These are phyloP conservation scores for Aspergillus sp. DNA, from an alignment of 2,329 filamentous ascomycete species.

Conservation along the genomic window DNA sequence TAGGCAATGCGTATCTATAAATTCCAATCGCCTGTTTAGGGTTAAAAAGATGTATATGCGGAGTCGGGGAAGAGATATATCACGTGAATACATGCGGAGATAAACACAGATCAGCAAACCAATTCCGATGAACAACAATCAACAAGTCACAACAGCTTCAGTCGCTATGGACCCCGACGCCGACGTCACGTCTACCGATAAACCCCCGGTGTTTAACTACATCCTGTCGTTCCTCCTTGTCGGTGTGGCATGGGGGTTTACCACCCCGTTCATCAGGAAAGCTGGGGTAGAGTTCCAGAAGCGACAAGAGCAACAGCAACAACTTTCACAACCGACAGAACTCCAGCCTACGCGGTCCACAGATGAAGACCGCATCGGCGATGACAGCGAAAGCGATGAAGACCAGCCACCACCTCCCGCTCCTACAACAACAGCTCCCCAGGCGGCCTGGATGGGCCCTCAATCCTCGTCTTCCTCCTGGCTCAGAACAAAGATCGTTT, in stretches of 20 bases:
- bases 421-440: background rate
- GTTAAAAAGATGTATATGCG: background rate
- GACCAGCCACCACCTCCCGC: slow-evolving; percentile 6
- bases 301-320: slow-evolving; percentile 39
- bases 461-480: slow-evolving; percentile 46
- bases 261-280: slow-evolving; percentile 85
- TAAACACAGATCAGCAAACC: background rate
- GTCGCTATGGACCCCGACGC: slow-evolving; percentile 34
- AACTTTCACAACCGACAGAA: slow-evolving; percentile 12
- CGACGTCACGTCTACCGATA: slow-evolving; percentile 24
- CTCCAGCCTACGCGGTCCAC: background rate
- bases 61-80: background rate
- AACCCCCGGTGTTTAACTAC: slow-evolving; percentile 67
- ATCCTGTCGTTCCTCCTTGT: slow-evolving; percentile 86
- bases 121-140: background rate
- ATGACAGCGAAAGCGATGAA: slow-evolving; percentile 9
- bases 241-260: slow-evolving; percentile 89
- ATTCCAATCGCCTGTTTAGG: no score
- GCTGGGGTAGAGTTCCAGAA: slow-evolving; percentile 76
- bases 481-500: slow-evolving; percentile 62
- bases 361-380: background rate
- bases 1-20: no score
- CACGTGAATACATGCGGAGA: background rate
- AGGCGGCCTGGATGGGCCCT: slow-evolving; percentile 24
- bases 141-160: background rate